Evolutionary conservation across 1,139 yeast species (phyloP).

Genomic region (Candida smagusa): DNA sequence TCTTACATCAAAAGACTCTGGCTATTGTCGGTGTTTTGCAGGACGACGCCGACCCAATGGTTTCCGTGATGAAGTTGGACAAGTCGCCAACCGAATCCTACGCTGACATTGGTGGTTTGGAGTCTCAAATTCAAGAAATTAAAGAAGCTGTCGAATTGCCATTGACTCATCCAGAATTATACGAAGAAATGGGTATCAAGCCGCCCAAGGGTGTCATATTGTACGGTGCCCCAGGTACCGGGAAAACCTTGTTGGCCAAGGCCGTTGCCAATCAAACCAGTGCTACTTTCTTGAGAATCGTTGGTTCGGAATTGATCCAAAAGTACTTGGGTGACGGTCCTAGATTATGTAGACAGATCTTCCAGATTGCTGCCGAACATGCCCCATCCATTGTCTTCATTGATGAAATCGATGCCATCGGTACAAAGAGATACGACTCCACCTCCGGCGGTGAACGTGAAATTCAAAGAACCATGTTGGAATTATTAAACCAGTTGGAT

Average conservation of each 20-base stretch:
- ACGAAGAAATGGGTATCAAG: slow-evolving; percentile 96
- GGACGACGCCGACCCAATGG: slow-evolving; percentile 98
- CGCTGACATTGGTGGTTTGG: slow-evolving; percentile 97
- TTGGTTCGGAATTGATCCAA: slow-evolving; percentile 97
- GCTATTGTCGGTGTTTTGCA: slow-evolving; percentile 93
- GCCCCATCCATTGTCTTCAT: slow-evolving; percentile 98
- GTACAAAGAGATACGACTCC: slow-evolving; percentile 94
- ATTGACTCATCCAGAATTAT: slow-evolving; percentile 90
- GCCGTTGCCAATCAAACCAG: slow-evolving; percentile 97
- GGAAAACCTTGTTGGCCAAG: slow-evolving; percentile 97
- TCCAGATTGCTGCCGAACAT: slow-evolving; percentile 94
- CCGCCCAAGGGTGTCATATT: slow-evolving; percentile 97
- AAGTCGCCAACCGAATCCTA: slow-evolving; percentile 96
- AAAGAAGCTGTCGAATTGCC: slow-evolving; percentile 98
- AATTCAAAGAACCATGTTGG: slow-evolving; percentile 98
- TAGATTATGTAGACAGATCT: slow-evolving; percentile 87
- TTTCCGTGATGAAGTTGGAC: slow-evolving; percentile 94
- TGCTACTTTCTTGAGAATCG: slow-evolving; percentile 93
- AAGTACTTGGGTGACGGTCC: slow-evolving; percentile 99
- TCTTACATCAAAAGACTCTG: slow-evolving; percentile 92
- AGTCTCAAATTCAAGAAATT: slow-evolving; percentile 98
- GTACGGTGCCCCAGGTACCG: slow-evolving; percentile 99
- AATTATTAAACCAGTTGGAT: slow-evolving; percentile 90
- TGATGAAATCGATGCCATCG: slow-evolving; percentile 98
- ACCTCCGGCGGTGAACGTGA: slow-evolving; percentile 97